Evolutionary conservation across 225 moss, liverwort and hornwort genomes (phyloP).

Genomic region (Physcomitrium patens): DNA sequence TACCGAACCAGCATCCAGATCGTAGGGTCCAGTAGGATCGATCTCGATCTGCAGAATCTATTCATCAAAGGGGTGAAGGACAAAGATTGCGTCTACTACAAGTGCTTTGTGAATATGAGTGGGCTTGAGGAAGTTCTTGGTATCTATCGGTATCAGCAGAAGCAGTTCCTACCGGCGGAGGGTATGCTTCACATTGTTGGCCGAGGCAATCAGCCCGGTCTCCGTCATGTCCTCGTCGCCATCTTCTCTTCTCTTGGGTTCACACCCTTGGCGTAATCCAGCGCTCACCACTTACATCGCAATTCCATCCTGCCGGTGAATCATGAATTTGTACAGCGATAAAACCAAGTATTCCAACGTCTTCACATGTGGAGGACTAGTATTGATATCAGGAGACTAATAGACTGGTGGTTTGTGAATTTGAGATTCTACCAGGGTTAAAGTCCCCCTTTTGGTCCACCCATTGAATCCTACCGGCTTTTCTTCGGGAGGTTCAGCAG

Average conservation of each 20-base stretch:
- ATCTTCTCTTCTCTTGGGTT: conserved; percentile 23
- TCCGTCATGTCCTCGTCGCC: conserved; percentile 26
- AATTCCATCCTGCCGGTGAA: no score
- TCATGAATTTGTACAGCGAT: no score
- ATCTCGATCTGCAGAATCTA: conserved; percentile 13
- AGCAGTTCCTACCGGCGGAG: conserved; percentile 13
- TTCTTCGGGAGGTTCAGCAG: no score
- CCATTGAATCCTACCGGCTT: no score
- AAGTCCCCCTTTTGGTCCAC: no score
- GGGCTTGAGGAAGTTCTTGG: conserved; percentile 30
- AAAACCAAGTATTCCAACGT: no score
- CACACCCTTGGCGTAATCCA: not conserved
- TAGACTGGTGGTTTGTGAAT: no score
- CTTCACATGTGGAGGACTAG: no score
- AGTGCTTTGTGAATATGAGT: conserved; percentile 23
- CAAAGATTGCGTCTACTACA: conserved; percentile 19
- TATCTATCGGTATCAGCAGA: conserved; percentile 26
- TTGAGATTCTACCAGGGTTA: no score
- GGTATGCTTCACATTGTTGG: conserved; percentile 24
- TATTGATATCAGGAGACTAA: no score
- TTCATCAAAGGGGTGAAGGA: conserved; percentile 6
- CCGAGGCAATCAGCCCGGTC: conserved; percentile 33
- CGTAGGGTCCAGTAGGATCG: conserved; percentile 14
- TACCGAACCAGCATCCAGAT: conserved; percentile 14
- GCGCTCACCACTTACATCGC: no score